Evolutionary conservation across 495 filamentous ascomycete species (phyloP), one percentile per base, ranked within the genome.

Genomic region (Aspergillus ellipticus): DNA sequence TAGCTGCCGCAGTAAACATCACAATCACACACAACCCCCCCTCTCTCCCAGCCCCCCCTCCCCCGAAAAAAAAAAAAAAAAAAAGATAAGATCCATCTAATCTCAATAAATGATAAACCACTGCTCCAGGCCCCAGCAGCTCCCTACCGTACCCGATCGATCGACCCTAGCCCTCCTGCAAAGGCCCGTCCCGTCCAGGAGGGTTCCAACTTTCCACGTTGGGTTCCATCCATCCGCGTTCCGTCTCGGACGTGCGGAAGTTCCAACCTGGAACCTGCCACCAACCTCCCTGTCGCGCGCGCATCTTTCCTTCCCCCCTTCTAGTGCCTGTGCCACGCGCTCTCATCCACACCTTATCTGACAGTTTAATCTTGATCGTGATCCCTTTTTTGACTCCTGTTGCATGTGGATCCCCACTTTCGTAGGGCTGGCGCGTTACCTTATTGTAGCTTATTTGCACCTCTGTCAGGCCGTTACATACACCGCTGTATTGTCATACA

Each of bases 191-290:
- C 35, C 35, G 35, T 39, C 13, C 35, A 39, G n/a, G 2, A 33
- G 31, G 31, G 28, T 5, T 37, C 8, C 33, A 37, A 28, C n/a
- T n/a, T n/a, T n/a, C n/a, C 13, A 37, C 33, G 33, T 5, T 33
- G n/a, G 4, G 24, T 51, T 51, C 49, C 49, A 50, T 47, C 19
- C 29, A 47, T 56, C 48, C 51, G 48, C 45, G 17, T 29, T 13
- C 45, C 56, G 39, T 43, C 57, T 62, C 63, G 63, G 63, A 61
- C 57, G 60, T 57, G 56, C 63, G 63, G 63, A 66, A 63, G 62
- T 52, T 46, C 42, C 16, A 24, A 22, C 42, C 51, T n/a, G n/a
- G 49, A 26, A 10, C 29, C 31, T 6, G 42, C 49, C 41, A 45
- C 48, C 21, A 39, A n/a, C 54, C 47, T 35, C 51, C 17, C 47